These are phyloP conservation scores for Acidomyces sp. DNA, from an alignment of 495 filamentous ascomycete genomes.

Conservation along the genomic window DNA sequence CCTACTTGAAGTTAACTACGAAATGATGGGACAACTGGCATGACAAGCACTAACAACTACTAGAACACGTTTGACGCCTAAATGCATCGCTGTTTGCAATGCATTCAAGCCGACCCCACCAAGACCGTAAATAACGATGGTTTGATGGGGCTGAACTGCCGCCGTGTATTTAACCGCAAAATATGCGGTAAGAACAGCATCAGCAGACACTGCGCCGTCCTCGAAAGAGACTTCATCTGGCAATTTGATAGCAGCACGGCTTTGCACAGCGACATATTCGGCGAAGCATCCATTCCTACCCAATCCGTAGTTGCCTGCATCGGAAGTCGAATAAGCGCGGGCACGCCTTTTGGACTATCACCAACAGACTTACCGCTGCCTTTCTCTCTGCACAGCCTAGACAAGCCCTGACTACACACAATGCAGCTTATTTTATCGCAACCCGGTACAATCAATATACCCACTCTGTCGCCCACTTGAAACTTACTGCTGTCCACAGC, in stretches of 20 bases:
- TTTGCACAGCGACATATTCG: slow-evolving; percentile 4
- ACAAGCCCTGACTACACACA: not conserved
- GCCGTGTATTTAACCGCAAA: slow-evolving; percentile 6
- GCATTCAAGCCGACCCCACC: slow-evolving; percentile 8
- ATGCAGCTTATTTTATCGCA: not conserved
- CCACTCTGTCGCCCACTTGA: slow-evolving; percentile 5
- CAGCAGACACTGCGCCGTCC: slow-evolving; percentile 1
- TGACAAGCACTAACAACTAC: too few species aligned
- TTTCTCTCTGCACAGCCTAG: not conserved
- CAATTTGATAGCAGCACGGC: slow-evolving; percentile 2
- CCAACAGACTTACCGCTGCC: too few species aligned
- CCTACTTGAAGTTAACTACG: too few species aligned
- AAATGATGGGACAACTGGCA: too few species aligned
- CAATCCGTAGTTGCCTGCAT: slow-evolving; percentile 9
- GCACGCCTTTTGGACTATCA: too few species aligned
- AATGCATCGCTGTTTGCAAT: slow-evolving; percentile 6
- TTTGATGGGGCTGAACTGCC: slow-evolving; percentile 5
- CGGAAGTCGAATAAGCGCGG: too few species aligned
- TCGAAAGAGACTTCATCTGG: not conserved
- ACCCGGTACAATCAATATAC: slow-evolving; percentile 3
- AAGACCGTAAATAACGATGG: slow-evolving; percentile 6
- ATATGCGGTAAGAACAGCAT: slow-evolving; percentile 9
- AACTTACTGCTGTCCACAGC: slow-evolving; percentile 1
- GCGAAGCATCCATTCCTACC: slow-evolving; percentile 6
- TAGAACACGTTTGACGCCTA: slow-evolving; percentile 3